These are phyloP conservation scores for Metschnikowia gelsemii DNA, from an alignment of 805 yeast genomes.

Conservation along the genomic window DNA sequence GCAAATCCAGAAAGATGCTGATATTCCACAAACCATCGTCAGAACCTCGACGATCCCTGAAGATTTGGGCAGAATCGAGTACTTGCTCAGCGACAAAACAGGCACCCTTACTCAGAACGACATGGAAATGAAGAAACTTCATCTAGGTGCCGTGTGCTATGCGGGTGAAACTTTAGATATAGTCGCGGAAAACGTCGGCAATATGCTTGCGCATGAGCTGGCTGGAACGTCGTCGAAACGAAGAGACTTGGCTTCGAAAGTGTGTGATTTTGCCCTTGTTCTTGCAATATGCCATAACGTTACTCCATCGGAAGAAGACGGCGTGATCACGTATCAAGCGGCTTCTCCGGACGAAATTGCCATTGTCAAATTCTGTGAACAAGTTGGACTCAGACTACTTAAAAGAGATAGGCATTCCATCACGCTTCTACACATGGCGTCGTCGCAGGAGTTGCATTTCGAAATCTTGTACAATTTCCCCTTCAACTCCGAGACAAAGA, in stretches of 20 bases:
- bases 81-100: conserved; percentile 88
- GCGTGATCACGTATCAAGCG: conserved; percentile 73
- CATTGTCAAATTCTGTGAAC: conserved; percentile 86
- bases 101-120: conserved; percentile 98
- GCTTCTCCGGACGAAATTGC: conserved; percentile 99
- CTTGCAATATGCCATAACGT: conserved; percentile 96
- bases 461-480: conserved; percentile 86
- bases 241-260: conserved; percentile 69
- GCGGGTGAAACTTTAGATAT: conserved; percentile 91
- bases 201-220: conserved; percentile 10
- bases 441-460: conserved; percentile 52
- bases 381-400: conserved; percentile 76
- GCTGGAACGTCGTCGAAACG: conserved; percentile 38
- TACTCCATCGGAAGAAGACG: conserved; percentile 72
- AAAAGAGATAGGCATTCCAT: conserved; percentile 81
- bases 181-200: conserved; percentile 64
- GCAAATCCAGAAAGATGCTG: conserved; percentile 84
- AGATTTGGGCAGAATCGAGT: conserved; percentile 94
- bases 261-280: conserved; percentile 76
- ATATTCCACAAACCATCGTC: conserved; percentile 85
- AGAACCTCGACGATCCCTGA: conserved; percentile 98
- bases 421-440: conserved; percentile 60
- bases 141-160: conserved; percentile 88
- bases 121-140: conserved; percentile 92
- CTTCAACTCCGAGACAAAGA: conserved; percentile 89